Percentiles rank a stretch among this genome's conserved stretches.
Conservation (phyloP, 2,329 filamentous ascomycete species). For the Atkinsonella texensis region DNA sequence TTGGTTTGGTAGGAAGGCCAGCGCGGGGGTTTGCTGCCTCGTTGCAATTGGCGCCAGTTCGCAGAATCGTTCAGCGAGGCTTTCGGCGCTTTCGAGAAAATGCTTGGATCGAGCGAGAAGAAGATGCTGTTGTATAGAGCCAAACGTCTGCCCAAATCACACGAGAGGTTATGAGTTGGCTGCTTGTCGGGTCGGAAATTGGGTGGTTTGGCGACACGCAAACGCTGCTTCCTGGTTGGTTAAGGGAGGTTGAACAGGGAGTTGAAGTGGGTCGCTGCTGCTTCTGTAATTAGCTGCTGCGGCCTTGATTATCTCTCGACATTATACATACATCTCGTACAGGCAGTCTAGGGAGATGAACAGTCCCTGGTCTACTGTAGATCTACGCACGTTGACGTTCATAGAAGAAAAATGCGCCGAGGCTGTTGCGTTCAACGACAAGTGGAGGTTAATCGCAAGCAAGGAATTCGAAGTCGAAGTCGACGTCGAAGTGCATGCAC, state of each 20-base stretch:
- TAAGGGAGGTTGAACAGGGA: neutral
- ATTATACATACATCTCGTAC: too few species aligned
- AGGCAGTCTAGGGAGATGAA: too few species aligned
- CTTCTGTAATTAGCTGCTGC: too few species aligned
- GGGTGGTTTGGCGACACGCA: neutral
- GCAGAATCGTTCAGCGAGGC: too few species aligned
- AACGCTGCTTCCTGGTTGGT: slow-evolving; percentile 2
- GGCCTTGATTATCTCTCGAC: too few species aligned
- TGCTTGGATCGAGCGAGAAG: neutral
- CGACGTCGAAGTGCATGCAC: neutral
- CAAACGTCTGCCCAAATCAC: neutral
- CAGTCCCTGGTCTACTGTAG: too few species aligned
- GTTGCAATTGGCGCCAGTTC: too few species aligned
- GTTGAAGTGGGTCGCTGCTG: neutral
- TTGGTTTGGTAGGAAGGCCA: neutral
- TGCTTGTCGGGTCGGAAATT: neutral
- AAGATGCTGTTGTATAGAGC: neutral
- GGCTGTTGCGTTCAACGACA: too few species aligned
- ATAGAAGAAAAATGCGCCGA: too few species aligned
- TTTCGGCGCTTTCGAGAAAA: neutral
- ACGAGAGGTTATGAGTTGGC: neutral
- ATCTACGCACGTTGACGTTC: too few species aligned
- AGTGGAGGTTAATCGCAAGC: neutral
- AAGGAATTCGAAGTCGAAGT: too few species aligned
- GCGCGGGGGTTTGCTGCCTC: too few species aligned